Base-by-base conservation (phyloP, 2,329 filamentous ascomycete species). In the Hirsutella thompsonii region DNA sequence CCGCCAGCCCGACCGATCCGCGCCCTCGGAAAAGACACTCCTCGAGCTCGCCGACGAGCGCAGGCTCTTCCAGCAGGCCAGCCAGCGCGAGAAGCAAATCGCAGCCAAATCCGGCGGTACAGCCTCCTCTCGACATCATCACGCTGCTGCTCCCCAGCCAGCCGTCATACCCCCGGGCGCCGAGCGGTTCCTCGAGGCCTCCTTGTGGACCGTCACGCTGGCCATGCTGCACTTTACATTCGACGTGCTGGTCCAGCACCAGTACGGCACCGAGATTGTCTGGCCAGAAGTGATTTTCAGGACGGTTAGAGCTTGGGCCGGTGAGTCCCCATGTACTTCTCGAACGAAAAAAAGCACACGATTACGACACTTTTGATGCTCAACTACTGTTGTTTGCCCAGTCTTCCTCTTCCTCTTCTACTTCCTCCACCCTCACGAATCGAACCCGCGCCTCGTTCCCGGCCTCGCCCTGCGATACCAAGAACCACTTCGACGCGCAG, bases 211-310 rank as follows among this genome's bases (percentile, higher is more conserved):
- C 6, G 61, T 75, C 10, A 78, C 76, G 46, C 61, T 92, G 51
- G 68, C 75, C 11, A 83, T 80, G 67, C 61, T 89, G 39, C 83
- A 90, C 55, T 79, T 88, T 49, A 86, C 81, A 0, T 70, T 92
- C 40, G 84, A 90, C 54, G 78, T 88, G 30, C 67, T 92, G 10
- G 83, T 88, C 19, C 82, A 87, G 56, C 72, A 81, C 50, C 85
- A 92, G 59, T 92, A 86, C 52, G 75, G 77, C n/a, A 68, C 78
- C 46, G 69, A 76, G 2, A 68, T 88, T 2, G 55, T 70, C 3
- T 86, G 79, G 78, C 42, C 53, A 1, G 59, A 65, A 20, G 69
- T 87, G 3, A 49, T 68, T 11, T 52, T 54, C 38, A 69, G 81
- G 37, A 68, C 76, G 1, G 53, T 61, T 1, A 68, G 67, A 33